Percentiles rank a stretch among this genome's conserved stretches.
Evolutionary conservation across 345 rosid species (phyloP).

Genomic region (Ceriops zippeliana): DNA sequence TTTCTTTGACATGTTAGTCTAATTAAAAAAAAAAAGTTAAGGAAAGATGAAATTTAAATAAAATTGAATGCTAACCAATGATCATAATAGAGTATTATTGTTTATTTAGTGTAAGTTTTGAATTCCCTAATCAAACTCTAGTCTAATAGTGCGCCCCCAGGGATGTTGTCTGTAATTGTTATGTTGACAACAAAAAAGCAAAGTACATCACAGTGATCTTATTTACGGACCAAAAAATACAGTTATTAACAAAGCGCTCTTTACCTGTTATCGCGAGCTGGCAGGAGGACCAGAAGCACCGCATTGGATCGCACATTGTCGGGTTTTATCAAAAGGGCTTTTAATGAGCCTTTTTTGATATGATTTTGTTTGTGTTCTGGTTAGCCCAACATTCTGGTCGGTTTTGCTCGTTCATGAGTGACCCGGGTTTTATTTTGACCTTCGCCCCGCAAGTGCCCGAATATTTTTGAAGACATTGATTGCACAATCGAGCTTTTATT

Average conservation of each 20-base stretch:
- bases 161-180: background rate
- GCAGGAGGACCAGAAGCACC: constrained; percentile 11
- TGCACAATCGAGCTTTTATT: too few relatives aligned
- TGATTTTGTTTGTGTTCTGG: background rate
- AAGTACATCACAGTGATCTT: too few relatives aligned
- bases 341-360: background rate
- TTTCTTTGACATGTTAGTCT: constrained; percentile 5
- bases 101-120: too few relatives aligned
- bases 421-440: too few relatives aligned
- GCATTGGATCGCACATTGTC: constrained; percentile 11
- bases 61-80: too few relatives aligned
- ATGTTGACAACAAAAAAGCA: background rate
- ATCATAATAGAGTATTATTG: too few relatives aligned
- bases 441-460: too few relatives aligned
- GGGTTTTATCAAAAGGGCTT: background rate
- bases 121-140: too few relatives aligned
- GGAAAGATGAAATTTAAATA: too few relatives aligned
- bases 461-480: too few relatives aligned
- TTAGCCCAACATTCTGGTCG: constrained; percentile 6
- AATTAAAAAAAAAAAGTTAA: background rate
- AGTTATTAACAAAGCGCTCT: background rate
- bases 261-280: constrained; percentile 12
- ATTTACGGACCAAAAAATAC: too few relatives aligned
- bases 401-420: background rate
- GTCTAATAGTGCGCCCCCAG: background rate